Percentiles rank a stretch among this genome's conserved stretches.
These are phyloP conservation scores for Syzygium aromaticum DNA, from an alignment of 345 rosid genomes.

Conservation along the genomic window DNA sequence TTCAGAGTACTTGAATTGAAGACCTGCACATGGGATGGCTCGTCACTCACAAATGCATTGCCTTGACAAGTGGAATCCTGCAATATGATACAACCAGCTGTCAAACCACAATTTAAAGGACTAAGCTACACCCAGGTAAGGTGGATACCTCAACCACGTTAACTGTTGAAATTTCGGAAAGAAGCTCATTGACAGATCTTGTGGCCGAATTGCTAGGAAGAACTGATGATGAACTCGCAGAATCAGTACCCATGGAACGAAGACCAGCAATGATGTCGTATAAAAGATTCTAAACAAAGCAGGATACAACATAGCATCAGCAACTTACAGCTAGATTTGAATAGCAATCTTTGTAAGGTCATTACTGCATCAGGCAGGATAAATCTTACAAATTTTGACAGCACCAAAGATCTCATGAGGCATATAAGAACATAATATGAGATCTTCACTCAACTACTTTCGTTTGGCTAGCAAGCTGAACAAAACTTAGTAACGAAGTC, in stretches of 20 bases:
- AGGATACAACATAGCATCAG: not conserved
- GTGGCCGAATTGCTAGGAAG: constrained; percentile 42
- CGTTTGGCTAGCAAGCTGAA: not conserved
- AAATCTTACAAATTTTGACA: not conserved
- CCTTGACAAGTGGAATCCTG: not conserved
- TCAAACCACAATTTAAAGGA: not conserved
- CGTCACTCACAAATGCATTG: not conserved
- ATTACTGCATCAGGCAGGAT: not conserved
- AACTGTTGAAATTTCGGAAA: constrained; percentile 48
- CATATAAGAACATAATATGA: not conserved
- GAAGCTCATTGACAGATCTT: constrained; percentile 59
- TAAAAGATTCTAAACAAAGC: constrained; percentile 48
- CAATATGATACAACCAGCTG: not conserved
- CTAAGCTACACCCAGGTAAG: not conserved
- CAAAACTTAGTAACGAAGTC: not conserved
- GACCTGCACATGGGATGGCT: not conserved
- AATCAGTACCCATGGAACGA: constrained; percentile 49
- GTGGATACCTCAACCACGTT: constrained; percentile 23
- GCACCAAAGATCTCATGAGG: not conserved
- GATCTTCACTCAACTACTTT: not conserved
- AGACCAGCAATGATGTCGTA: constrained; percentile 77
- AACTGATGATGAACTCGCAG: constrained; percentile 83
- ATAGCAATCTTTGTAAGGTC: not conserved
- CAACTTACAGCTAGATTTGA: not conserved
- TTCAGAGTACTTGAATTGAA: not conserved